These are phyloP conservation scores for Aspergillus panamensis DNA, from an alignment of 495 filamentous ascomycete species.

Conservation along the genomic window DNA sequence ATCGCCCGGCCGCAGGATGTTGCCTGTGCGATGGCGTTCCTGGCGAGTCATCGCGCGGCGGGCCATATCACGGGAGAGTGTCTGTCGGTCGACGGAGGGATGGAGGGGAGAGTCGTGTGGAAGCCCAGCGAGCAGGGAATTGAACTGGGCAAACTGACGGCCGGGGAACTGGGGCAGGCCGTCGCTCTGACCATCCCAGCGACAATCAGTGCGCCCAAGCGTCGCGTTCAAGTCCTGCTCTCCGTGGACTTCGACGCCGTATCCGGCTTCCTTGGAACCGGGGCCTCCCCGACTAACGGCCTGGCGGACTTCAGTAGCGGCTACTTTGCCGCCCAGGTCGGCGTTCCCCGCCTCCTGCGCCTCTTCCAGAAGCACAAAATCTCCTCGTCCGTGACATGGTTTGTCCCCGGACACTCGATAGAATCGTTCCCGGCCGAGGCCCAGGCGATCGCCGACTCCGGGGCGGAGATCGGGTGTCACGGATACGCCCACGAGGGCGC, in stretches of 20 bases:
- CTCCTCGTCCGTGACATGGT: constrained; percentile 56
- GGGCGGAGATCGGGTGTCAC: constrained; percentile 58
- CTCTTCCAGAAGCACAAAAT: constrained; percentile 54
- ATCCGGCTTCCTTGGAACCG: constrained; percentile 57
- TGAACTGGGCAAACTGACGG: background rate
- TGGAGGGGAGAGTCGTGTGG: constrained; percentile 51
- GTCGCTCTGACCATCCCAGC: constrained; percentile 22
- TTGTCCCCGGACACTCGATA: constrained; percentile 60
- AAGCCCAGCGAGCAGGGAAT: constrained; percentile 30
- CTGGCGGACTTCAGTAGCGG: constrained; percentile 58
- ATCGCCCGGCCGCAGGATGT: constrained; percentile 50
- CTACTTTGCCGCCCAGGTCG: constrained; percentile 57
- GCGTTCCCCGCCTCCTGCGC: constrained; percentile 56
- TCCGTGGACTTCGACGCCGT: constrained; percentile 61
- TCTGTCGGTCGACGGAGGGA: constrained; percentile 48
- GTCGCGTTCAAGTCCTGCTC: constrained; percentile 48
- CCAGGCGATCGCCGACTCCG: constrained; percentile 50
- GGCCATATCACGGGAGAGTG: constrained; percentile 56
- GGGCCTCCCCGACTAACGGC: constrained; percentile 44
- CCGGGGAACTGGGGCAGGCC: background rate
- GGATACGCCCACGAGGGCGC: constrained; percentile 55
- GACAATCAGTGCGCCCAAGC: constrained; percentile 24
- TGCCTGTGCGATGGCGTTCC: constrained; percentile 49
- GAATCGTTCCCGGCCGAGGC: constrained; percentile 57
- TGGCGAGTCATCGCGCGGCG: constrained; percentile 50